A percentile compares a stretch with the other conserved stretches of the same genome.
These are phyloP conservation scores for Aspergillus felis DNA, from an alignment of 2,329 filamentous ascomycete genomes.

Conservation along the genomic window DNA sequence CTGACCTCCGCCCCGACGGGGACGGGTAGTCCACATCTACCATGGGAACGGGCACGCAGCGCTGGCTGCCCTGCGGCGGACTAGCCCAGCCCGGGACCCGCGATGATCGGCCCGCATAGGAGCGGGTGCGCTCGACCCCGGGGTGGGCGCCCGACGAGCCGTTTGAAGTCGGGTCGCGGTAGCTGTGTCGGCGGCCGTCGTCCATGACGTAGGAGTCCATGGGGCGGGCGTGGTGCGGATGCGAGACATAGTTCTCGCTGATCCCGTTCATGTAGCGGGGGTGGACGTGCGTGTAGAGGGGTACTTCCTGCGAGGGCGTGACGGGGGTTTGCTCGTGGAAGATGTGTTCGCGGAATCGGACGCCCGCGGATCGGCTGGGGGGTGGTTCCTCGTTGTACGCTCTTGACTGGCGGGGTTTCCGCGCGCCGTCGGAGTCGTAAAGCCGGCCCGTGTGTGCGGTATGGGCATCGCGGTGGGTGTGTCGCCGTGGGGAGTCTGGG, in stretches of 20 bases:
- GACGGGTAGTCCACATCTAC: constrained; percentile 7
- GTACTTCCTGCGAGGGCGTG: constrained; percentile 6
- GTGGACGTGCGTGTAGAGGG: constrained; percentile 9
- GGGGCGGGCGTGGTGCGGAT: constrained; percentile 18
- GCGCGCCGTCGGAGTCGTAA: constrained; percentile 19
- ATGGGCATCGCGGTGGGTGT: constrained; percentile 7
- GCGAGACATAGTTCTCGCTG: constrained; percentile 7
- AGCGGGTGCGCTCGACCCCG: constrained; percentile 17
- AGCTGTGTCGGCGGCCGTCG: constrained; percentile 22
- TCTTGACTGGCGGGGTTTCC: constrained; percentile 7
- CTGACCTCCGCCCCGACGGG: constrained; percentile 5
- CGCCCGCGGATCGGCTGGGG: constrained; percentile 5
- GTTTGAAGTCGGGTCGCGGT: constrained; percentile 16
- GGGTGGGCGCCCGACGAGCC: constrained; percentile 5
- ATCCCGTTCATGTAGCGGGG: constrained; percentile 13
- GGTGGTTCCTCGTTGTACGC: constrained; percentile 14
- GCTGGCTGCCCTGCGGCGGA: not conserved
- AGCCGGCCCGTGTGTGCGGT: constrained; percentile 5
- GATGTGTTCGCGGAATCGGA: constrained; percentile 11
- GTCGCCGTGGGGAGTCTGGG: constrained; percentile 14
- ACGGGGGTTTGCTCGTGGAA: constrained; percentile 13
- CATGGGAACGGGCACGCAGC: not conserved
- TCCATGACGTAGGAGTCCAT: constrained; percentile 20
- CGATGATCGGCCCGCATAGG: constrained; percentile 10
- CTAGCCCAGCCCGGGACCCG: constrained; percentile 6